Conservation (phyloP, 371 early-diverging fungal species). For the Mucor irregularis region DNA sequence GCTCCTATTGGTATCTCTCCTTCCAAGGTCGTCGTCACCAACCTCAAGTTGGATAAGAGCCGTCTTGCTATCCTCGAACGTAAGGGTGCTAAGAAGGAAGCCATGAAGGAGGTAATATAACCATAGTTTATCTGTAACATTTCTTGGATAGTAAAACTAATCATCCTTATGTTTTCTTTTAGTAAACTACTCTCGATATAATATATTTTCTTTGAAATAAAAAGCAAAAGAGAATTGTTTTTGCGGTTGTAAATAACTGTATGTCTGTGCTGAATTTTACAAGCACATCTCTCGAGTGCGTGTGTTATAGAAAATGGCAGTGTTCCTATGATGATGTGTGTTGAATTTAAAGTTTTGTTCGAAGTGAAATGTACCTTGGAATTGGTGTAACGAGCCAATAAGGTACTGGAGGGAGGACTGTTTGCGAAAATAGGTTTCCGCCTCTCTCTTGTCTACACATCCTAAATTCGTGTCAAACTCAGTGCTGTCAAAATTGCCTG, state of each 20-base stretch:
- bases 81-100: slow-evolving; percentile 55
- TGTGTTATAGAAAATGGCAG: too few relatives aligned
- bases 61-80: slow-evolving; percentile 85
- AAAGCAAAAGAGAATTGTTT: not conserved
- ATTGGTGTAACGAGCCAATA: too few relatives aligned
- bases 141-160: not conserved
- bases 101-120: slow-evolving; percentile 49
- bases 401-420: too few relatives aligned
- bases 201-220: not conserved
- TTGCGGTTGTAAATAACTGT: not conserved
- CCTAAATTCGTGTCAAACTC: too few relatives aligned
- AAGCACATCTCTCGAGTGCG: too few relatives aligned
- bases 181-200: not conserved
- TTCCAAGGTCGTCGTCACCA: slow-evolving; percentile 96
- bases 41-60: slow-evolving; percentile 95
- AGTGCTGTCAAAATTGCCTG: too few relatives aligned
- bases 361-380: too few relatives aligned
- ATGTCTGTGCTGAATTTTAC: too few relatives aligned
- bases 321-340: too few relatives aligned
- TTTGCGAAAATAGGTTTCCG: too few relatives aligned
- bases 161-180: not conserved
- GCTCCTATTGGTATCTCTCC: slow-evolving; percentile 95
- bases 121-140: not conserved
- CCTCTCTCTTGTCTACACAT: too few relatives aligned
- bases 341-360: too few relatives aligned